Evolutionary conservation across 257 asterid species (phyloP).

Genomic region (Nicotiana benthamiana): DNA sequence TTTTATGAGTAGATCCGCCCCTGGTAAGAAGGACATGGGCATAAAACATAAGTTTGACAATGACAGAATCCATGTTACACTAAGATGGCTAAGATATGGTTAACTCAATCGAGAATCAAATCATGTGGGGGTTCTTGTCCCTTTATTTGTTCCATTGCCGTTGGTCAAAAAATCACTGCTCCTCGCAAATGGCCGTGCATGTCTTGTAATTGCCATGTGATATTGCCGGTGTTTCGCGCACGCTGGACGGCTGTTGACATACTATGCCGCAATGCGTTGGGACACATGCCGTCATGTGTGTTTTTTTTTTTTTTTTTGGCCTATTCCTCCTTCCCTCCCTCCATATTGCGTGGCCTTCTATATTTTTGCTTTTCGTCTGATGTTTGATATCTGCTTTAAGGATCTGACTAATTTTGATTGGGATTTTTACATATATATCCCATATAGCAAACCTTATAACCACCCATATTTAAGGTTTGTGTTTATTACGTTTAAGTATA

Average conservation of each 20-base stretch:
- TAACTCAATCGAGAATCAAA: constrained; percentile 2
- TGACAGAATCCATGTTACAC: constrained; percentile 1
- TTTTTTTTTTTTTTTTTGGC: neutral
- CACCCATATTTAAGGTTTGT: too few relatives aligned
- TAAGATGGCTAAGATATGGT: neutral
- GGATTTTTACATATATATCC: too few relatives aligned
- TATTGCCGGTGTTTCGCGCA: neutral
- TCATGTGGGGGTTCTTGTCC: neutral
- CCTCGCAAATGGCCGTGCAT: neutral
- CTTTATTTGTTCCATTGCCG: neutral
- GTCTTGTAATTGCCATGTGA: neutral
- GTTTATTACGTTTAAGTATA: too few relatives aligned
- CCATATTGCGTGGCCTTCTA: neutral
- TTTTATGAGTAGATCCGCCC: too few relatives aligned
- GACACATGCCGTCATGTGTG: neutral
- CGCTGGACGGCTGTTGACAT: neutral
- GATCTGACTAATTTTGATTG: too few relatives aligned
- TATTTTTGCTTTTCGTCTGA: too few relatives aligned
- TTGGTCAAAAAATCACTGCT: neutral
- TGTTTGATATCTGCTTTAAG: too few relatives aligned
- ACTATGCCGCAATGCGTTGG: neutral
- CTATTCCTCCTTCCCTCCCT: neutral
- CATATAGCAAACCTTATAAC: too few relatives aligned
- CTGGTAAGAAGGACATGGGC: too few relatives aligned
- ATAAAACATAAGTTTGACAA: neutral